Conservation (phyloP, 2,329 filamentous ascomycete species). For the Colletotrichum tabaci region DNA sequence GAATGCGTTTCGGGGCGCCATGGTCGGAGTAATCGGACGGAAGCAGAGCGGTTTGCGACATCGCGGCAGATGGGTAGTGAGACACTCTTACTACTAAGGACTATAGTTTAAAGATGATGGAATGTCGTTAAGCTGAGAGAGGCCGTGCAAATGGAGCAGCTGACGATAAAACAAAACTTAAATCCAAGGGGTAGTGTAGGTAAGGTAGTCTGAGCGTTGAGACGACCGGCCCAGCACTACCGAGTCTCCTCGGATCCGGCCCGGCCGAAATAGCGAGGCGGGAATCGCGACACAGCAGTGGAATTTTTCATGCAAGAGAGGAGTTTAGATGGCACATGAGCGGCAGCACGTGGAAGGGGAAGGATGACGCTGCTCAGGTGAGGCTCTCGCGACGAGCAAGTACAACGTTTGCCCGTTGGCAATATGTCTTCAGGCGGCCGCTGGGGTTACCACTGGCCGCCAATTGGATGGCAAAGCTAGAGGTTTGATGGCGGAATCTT, state of each 20-base stretch:
- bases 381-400: background rate
- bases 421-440: background rate
- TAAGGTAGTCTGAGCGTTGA: slow-evolving; percentile 22
- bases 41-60: slow-evolving; percentile 23
- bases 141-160: slow-evolving; percentile 8
- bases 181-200: slow-evolving; percentile 8
- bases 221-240: slow-evolving; percentile 18
- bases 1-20: background rate
- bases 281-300: background rate
- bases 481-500: background rate
- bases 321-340: slow-evolving; percentile 3
- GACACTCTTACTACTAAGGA: background rate
- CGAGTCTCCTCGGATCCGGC: slow-evolving; percentile 7
- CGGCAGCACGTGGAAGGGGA: slow-evolving; percentile 8
- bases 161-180: background rate
- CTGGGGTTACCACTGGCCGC: no score
- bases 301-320: background rate
- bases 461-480: background rate
- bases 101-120: background rate
- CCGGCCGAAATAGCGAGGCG: slow-evolving; percentile 25
- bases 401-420: background rate
- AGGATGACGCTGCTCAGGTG: background rate
- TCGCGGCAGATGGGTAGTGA: background rate
- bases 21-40: background rate
- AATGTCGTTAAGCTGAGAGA: slow-evolving; percentile 6